Evolutionary conservation across 495 filamentous ascomycete species (phyloP).

Genomic region (Filosporella fistucella): DNA sequence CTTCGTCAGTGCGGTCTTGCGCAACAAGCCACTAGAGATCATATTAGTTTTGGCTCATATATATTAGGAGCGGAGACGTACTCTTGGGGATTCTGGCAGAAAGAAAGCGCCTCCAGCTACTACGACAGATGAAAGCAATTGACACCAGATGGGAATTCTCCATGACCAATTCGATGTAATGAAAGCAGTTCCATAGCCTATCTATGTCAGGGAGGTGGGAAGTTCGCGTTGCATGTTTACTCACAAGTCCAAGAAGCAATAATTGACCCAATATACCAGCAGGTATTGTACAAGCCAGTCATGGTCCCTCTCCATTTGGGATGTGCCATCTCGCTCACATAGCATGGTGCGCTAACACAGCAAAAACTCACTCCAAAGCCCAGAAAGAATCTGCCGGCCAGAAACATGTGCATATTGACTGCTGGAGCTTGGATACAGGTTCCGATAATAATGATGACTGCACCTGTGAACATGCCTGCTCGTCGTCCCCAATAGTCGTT

Average conservation of each 20-base stretch:
- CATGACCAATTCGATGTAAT: neutral
- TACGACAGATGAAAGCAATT: neutral
- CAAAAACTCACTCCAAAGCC: conserved; percentile 52
- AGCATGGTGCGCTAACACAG: conserved; percentile 45
- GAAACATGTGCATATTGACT: conserved; percentile 39
- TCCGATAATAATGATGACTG: conserved; percentile 47
- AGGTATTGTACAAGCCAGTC: conserved; percentile 45
- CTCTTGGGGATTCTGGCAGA: conserved; percentile 55
- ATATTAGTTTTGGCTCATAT: neutral
- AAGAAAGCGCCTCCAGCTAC: conserved; percentile 23
- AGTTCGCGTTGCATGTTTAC: neutral
- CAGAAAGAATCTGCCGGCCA: conserved; percentile 52
- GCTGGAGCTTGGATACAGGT: conserved; percentile 44
- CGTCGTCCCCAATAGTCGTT: conserved; percentile 39
- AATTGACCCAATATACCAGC: conserved; percentile 44
- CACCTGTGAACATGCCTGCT: conserved; percentile 51
- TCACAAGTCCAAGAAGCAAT: conserved; percentile 22
- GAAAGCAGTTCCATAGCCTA: conserved; percentile 29
- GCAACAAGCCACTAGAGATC: conserved; percentile 47
- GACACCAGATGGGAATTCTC: neutral
- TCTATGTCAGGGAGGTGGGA: conserved; percentile 23
- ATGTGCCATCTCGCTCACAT: conserved; percentile 48
- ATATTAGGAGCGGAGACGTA: neutral
- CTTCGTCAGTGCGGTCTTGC: conserved; percentile 56
- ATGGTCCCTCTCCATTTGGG: conserved; percentile 48